Evolutionary conservation across 306 rosid genomes (phyloP).

Genomic region (Astragalus glycyphyllos): DNA sequence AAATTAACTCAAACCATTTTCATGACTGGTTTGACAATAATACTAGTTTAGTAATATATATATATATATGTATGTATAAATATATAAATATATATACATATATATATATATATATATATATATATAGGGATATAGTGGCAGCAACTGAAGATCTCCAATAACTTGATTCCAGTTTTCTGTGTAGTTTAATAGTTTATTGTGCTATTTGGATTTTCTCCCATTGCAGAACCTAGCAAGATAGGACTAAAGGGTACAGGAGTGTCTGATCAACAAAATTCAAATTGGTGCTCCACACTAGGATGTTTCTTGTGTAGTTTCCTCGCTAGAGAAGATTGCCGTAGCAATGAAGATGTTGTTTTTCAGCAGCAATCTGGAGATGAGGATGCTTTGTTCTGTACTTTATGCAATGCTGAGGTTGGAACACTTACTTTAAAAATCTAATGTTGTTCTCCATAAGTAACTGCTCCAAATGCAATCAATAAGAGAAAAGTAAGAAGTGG

Average conservation of each 20-base stretch:
- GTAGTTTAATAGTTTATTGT: constrained; percentile 24
- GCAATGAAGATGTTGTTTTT: constrained; percentile 55
- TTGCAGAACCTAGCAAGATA: constrained; percentile 64
- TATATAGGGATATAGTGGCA: constrained; percentile 17
- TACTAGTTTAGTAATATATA: constrained; percentile 19
- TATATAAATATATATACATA: background rate
- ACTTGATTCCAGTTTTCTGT: constrained; percentile 26
- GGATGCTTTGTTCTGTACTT: constrained; percentile 79
- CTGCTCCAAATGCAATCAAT: constrained; percentile 20
- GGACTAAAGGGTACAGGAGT: constrained; percentile 51
- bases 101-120: background rate
- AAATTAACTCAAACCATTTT: constrained; percentile 3
- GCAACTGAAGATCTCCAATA: constrained; percentile 8
- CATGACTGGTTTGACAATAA: constrained; percentile 27
- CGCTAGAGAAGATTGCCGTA: constrained; percentile 69
- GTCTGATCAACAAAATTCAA: constrained; percentile 47
- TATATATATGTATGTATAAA: background rate
- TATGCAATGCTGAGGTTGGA: constrained; percentile 84
- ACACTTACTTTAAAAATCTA: constrained; percentile 31
- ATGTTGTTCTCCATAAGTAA: constrained; percentile 15
- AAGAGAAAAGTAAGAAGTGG: constrained; percentile 15
- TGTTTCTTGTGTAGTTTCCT: constrained; percentile 69
- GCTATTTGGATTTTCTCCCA: constrained; percentile 43
- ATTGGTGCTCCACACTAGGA: constrained; percentile 65
- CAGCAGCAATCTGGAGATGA: constrained; percentile 71